Percentiles rank a stretch among this genome's conserved stretches.
Conservation (phyloP, 768 basidiomycete genomes). For the Boletus speciosus region DNA sequence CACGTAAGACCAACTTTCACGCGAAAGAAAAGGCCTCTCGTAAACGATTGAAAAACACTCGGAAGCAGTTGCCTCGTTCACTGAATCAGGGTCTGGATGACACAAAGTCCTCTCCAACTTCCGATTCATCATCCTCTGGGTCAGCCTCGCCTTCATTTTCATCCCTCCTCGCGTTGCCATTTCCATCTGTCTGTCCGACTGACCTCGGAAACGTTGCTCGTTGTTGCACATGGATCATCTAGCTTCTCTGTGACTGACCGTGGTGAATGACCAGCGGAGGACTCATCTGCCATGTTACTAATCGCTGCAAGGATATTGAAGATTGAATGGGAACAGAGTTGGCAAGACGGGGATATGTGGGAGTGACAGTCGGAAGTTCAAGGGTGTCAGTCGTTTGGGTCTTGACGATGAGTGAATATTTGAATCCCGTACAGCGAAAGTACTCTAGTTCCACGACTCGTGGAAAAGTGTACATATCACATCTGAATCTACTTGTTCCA, state of each 20-base stretch:
- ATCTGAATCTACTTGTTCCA: not conserved
- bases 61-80: too few relatives aligned
- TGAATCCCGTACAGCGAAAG: too few relatives aligned
- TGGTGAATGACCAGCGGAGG: not conserved
- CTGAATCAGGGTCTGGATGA: too few relatives aligned
- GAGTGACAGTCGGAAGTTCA: not conserved
- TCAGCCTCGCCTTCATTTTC: slow-evolving; percentile 6
- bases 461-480: not conserved
- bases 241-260: slow-evolving; percentile 1
- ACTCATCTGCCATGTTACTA: not conserved
- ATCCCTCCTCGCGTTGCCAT: slow-evolving; percentile 3
- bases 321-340: not conserved
- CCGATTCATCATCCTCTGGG: slow-evolving; percentile 4
- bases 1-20: too few relatives aligned
- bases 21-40: too few relatives aligned
- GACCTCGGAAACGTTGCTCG: not conserved
- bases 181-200: slow-evolving; percentile 20
- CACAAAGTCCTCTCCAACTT: not conserved
- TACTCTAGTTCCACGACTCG: too few relatives aligned
- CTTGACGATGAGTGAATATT: too few relatives aligned
- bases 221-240: not conserved
- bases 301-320: slow-evolving; percentile 9
- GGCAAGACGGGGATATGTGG: slow-evolving; percentile 8
- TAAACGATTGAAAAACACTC: too few relatives aligned
- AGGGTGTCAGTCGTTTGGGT: not conserved